Evolutionary conservation across 306 rosid genomes (phyloP), one percentile per base, ranked within the genome.

Genomic region (Quercus cerris): DNA sequence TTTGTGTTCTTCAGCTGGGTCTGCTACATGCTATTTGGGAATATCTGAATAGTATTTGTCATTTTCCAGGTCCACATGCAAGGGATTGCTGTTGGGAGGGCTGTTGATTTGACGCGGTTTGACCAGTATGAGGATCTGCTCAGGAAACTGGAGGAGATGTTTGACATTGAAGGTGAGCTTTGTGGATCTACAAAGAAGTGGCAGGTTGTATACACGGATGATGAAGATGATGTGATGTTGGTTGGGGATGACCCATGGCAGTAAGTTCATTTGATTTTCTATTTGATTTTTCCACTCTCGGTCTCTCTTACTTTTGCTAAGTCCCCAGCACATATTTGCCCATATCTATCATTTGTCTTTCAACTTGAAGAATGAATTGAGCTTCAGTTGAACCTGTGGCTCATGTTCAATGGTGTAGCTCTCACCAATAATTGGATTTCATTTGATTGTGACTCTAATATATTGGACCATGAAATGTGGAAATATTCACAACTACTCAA

Each of bases 41-140:
- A 6, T 25, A 51, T 52, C 72, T 52, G n/a, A 54, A 54, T 46
- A 49, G 1, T 70, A 15, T 46, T 19, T 52, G 22, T 56, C 30
- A 31, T 41, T 70, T 12, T 77, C 46, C 87, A 93, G 99, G 99
- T 95, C 84, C 99, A 93, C 86, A 95, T 95, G 99, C 97, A 90
- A 84, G 99, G 99, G 89, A 93, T 93, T 87, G 97, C 97, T 69
- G 97, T 95, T 52, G 99, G 99, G 79, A 90, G 99, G 89, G 99
- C 99, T 51, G 99, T 95, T 56, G 97, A 95, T 86, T 86, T 95
- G 80, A 85, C 93, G 13, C 87, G 91, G 74, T 93, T 93, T 86
- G 93, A 91, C 80, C 86, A 84, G 55, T 95, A 93, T 61, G 92
- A 83, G 71, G 96, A 91, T 84, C 89, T 95, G 81, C 95, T 90